A percentile compares a stretch with the other conserved stretches of the same genome.
Conservation (phyloP, 768 basidiomycete genomes). For the Phallus indusiatus region DNA sequence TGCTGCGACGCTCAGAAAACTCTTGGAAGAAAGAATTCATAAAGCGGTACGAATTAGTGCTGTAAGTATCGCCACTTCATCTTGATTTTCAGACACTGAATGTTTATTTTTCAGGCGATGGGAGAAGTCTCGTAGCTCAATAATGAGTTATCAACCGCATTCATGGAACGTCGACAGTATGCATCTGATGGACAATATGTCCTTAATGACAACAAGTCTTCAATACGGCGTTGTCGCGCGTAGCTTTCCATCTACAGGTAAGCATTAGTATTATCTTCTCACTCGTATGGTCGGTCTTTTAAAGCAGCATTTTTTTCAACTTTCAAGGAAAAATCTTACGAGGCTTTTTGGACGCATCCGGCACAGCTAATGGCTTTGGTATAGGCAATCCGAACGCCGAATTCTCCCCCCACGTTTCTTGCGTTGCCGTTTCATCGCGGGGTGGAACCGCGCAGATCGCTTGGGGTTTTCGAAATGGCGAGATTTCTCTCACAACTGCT, state of each 20-base stretch:
- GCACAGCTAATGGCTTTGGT: conserved; percentile 46
- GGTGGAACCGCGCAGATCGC: conserved; percentile 57
- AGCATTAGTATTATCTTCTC: not conserved
- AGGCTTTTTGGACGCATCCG: conserved; percentile 60
- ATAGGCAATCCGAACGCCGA: conserved; percentile 70
- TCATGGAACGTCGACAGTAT: conserved; percentile 46
- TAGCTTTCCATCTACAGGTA: conserved; percentile 57
- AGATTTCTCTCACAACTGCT: conserved; percentile 51
- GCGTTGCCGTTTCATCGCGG: conserved; percentile 37
- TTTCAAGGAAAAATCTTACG: conserved; percentile 40
- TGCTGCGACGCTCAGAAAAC: conserved; percentile 46
- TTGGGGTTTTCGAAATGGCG: conserved; percentile 69
- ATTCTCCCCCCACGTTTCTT: conserved; percentile 57
- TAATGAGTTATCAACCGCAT: conserved; percentile 56
- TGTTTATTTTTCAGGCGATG: conserved; percentile 48
- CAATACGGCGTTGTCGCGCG: conserved; percentile 65
- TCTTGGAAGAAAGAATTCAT: conserved; percentile 69
- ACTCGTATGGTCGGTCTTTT: not conserved
- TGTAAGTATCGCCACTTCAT: conserved; percentile 28
- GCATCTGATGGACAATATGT: conserved; percentile 44
- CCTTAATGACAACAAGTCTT: conserved; percentile 53
- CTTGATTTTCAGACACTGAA: not conserved
- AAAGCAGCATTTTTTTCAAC: not conserved
- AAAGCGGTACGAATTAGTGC: conserved; percentile 40
- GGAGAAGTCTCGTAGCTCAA: conserved; percentile 51